A percentile compares a stretch with the other conserved stretches of the same genome.
Evolutionary conservation across 2,329 filamentous ascomycete genomes (phyloP).

Genomic region (Macrophomina pseudophaseolina): DNA sequence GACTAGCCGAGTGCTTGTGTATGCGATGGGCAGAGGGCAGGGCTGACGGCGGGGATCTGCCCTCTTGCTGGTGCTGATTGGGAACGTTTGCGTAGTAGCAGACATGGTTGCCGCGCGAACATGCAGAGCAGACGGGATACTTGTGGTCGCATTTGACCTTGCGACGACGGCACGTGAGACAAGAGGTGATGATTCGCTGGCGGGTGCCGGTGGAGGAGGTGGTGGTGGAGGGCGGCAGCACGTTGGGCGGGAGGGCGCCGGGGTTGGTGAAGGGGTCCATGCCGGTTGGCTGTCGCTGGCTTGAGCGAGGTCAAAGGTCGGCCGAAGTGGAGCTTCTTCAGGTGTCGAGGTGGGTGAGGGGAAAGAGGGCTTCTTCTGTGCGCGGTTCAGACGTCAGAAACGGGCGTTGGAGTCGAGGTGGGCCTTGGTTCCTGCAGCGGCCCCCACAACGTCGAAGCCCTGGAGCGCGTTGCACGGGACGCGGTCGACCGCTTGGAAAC

Average conservation of each 20-base stretch:
- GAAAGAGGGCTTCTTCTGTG: background rate
- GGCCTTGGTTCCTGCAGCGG: constrained; percentile 14
- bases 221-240: background rate
- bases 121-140: constrained; percentile 46
- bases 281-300: background rate
- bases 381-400: constrained; percentile 2
- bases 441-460: constrained; percentile 20
- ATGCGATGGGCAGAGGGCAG: constrained; percentile 15
- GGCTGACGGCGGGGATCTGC: constrained; percentile 16
- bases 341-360: background rate
- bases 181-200: constrained; percentile 45
- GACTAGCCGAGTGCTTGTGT: constrained; percentile 10
- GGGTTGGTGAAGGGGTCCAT: constrained; percentile 20
- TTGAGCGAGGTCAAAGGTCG: constrained; percentile 4
- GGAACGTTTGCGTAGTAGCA: constrained; percentile 41
- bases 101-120: constrained; percentile 43
- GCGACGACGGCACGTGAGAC: constrained; percentile 44
- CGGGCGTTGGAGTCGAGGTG: background rate
- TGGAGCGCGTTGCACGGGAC: constrained; percentile 16
- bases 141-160: constrained; percentile 47
- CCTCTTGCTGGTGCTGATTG: constrained; percentile 20
- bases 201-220: constrained; percentile 28
- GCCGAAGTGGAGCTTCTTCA: constrained; percentile 5
- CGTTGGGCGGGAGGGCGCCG: constrained; percentile 1
- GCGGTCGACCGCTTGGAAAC: constrained; percentile 7